Evolutionary conservation across 306 rosid genomes (phyloP).

Genomic region (Dalbergia oliveri): DNA sequence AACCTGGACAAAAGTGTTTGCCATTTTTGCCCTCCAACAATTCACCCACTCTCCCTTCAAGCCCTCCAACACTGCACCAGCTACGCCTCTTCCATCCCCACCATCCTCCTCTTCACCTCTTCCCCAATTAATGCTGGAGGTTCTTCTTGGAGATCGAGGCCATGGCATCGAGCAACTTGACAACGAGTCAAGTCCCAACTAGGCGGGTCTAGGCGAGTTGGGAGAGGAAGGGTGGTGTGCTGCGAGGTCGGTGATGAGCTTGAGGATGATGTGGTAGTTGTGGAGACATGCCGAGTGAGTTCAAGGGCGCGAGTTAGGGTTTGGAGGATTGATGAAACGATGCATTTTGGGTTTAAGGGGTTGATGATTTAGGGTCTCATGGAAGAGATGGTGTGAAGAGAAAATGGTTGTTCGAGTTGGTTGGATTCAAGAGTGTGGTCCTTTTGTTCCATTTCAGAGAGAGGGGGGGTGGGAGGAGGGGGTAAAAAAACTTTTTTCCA

Average conservation of each 20-base stretch:
- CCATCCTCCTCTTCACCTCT: too few relatives aligned
- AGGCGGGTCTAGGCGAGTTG: conserved; percentile 21
- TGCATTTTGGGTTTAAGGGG: conserved; percentile 67
- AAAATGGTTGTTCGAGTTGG: conserved; percentile 44
- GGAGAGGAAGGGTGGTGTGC: conserved; percentile 49
- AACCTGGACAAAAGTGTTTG: too few relatives aligned
- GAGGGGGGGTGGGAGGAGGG: background rate
- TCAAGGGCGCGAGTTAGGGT: conserved; percentile 60
- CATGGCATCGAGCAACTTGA: conserved; percentile 53
- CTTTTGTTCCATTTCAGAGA: conserved; percentile 37
- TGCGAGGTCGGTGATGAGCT: conserved; percentile 68
- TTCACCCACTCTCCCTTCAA: too few relatives aligned
- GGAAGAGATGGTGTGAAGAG: conserved; percentile 56
- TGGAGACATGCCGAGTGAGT: conserved; percentile 40
- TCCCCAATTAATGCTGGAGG: conserved; percentile 1
- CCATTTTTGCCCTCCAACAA: too few relatives aligned
- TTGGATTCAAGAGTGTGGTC: conserved; percentile 15
- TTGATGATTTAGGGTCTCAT: conserved; percentile 60
- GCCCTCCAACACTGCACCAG: too few relatives aligned
- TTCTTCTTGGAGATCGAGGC: conserved; percentile 47
- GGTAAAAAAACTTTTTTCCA: too few relatives aligned
- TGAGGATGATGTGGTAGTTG: conserved; percentile 50
- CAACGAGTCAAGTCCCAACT: conserved; percentile 56
- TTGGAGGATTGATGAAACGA: conserved; percentile 51
- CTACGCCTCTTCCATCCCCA: too few relatives aligned